Base-by-base conservation (phyloP, 2,329 filamentous ascomycete genomes). In the Diaporthe vaccinii region DNA sequence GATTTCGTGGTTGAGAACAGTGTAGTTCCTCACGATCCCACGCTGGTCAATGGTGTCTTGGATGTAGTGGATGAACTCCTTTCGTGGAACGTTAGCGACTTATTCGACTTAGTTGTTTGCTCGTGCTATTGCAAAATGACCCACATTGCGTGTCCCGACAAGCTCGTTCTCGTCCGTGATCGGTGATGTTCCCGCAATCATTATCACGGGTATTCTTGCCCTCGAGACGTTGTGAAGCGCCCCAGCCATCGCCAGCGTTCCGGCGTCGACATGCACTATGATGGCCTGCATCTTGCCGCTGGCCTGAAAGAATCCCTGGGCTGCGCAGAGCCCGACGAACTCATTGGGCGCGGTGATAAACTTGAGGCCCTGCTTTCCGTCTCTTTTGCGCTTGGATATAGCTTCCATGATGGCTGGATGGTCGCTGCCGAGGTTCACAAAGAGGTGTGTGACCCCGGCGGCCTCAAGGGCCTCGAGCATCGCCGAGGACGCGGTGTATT, bases 381-480 rank as follows among this genome's bases (percentile, higher is more conserved):
- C 46, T 4, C 17, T 49, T 49, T 49, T 49, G 22, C 46, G 46
- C 22, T 49, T 49, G 46, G 46, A 49, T 9, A 49, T 49, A 0
- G 81, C 80, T 41, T 79, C 78, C 0, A 83, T 51, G 34, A 83
- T 80, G 9, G 79, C 79, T 2, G 82, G 82, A 17, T 83, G 88
- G 73, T 89, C 88, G 2, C 87, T 88, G n/a, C 88, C 88, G 10
- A 89, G 80, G 74, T 89, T 89, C 59, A 88, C 88, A 69, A 89
- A 89, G 74, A 87, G 84, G 82, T 89, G 84, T 44, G 83, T 86
- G 67, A 89, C 84, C 57, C 87, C 87, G 8, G 87, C 86, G 2
- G 92, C 90, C 88, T 90, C 92, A 49, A 93, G 82, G 44, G 90
- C 89, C 84, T 92, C 91, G 78, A 93, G 92, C 83, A 93, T 93